These are phyloP conservation scores for Fraxinus albicans DNA, from an alignment of 305 asterid species.

Conservation along the genomic window DNA sequence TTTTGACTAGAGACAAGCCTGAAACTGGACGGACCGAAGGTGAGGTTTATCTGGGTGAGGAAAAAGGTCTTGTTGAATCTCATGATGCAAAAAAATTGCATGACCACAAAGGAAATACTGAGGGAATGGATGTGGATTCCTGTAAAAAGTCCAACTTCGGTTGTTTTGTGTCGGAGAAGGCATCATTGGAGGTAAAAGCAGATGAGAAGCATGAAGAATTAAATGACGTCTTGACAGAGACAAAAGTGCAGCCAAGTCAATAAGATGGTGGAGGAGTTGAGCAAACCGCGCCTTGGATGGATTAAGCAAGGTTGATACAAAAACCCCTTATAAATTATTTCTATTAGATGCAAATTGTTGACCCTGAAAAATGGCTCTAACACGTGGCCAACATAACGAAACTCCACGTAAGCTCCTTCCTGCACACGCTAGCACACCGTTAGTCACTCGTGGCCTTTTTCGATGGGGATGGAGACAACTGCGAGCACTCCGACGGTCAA, in stretches of 20 bases:
- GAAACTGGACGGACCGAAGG: not conserved
- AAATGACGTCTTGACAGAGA: conserved; percentile 30
- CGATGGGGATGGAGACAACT: too few species aligned
- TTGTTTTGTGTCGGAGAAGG: conserved; percentile 5
- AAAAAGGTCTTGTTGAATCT: not conserved
- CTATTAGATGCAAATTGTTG: conserved; percentile 49
- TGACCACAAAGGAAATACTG: not conserved
- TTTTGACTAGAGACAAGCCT: conserved; percentile 1
- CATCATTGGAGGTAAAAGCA: conserved; percentile 22
- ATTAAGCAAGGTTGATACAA: conserved; percentile 29
- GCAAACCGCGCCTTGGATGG: conserved; percentile 23
- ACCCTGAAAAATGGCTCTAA: too few species aligned
- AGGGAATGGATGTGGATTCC: conserved; percentile 13
- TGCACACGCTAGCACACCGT: too few species aligned
- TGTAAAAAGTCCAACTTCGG: conserved; percentile 13
- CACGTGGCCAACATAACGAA: too few species aligned
- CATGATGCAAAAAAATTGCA: not conserved
- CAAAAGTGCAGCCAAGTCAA: conserved; percentile 26
- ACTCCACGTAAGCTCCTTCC: too few species aligned
- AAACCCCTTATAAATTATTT: conserved; percentile 45
- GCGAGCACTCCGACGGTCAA: too few species aligned
- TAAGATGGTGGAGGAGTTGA: conserved; percentile 29
- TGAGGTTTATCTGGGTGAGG: conserved; percentile 11
- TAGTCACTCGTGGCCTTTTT: too few species aligned
- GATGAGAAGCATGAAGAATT: conserved; percentile 23